Base-by-base conservation (phyloP, 305 asterid genomes). In the Fraxinus albicans region DNA sequence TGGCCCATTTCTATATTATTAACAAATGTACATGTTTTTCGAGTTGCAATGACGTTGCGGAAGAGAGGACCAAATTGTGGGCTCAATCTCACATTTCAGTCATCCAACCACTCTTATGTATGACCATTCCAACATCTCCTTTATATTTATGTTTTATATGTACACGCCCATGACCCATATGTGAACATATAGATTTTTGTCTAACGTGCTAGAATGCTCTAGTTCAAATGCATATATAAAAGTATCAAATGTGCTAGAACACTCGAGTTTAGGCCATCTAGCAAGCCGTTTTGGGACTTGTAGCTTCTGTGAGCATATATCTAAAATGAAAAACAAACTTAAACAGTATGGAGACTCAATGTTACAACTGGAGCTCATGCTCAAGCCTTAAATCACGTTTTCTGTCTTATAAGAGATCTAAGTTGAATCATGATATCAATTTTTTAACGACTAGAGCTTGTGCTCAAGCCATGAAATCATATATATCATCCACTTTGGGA, bases 1-100 rank as follows among this genome's bases (percentile, higher is more conserved):
- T 77, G 80, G 72, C 17, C 85, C 84, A 76, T 27, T 27, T 76
- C 35, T 76, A 23, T 12, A 67, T 67, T 67, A 67, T 67, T 25
- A 5, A 10, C 17, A 25, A 9, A 25, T 67, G n/a, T 27, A 67
- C 3, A 10, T 67, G 70, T 25, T 65, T 27, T 27, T 25, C n/a
- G 1, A 60, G 70, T 60, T 60, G 70, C 25, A 60, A 8, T 21
- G 70, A 60, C 29, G 5, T 67, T 27, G 36, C 36, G 8, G 19
- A 10, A 23, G n/a, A 65, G 35, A 65, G 73, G 36, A 65, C 73
- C 73, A 65, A 65, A 25, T 65, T 65, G 73, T 65, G 73, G 73
- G 74, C 36, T 9, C 74, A 67, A 27, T 67, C n/a, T 60, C 70
- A 23, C 70, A 60, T 60, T 60, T 60, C 31, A 60, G 29, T 47